Conservation (phyloP, 2,329 filamentous ascomycete genomes). For the Polychaeton citri region DNA sequence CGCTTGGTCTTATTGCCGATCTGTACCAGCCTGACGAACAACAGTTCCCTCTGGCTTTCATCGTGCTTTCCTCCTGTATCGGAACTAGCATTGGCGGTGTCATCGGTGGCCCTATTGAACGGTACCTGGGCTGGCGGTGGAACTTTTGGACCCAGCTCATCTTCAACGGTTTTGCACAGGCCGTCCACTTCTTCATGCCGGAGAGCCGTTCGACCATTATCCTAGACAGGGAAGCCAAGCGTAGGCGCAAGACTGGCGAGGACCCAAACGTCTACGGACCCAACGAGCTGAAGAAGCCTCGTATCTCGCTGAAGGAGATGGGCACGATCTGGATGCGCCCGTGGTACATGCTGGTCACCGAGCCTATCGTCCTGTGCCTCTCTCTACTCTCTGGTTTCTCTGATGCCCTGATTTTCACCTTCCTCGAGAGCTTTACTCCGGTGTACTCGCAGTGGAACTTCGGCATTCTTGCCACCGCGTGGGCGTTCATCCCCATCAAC, state of each 20-base stretch:
- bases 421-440: constrained; percentile 54
- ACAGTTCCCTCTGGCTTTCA: constrained; percentile 44
- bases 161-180: constrained; percentile 55
- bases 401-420: constrained; percentile 63
- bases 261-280: constrained; percentile 51
- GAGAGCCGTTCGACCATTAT: constrained; percentile 65
- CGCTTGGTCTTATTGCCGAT: constrained; percentile 50
- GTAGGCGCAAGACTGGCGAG: constrained; percentile 47
- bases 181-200: constrained; percentile 52
- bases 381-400: constrained; percentile 58
- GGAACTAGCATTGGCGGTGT: constrained; percentile 9
- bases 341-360: constrained; percentile 59
- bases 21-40: constrained; percentile 44
- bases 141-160: constrained; percentile 76
- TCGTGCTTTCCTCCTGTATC: constrained; percentile 24
- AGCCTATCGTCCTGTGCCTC: constrained; percentile 56
- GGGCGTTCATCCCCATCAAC: constrained; percentile 43
- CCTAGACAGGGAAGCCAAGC: constrained; percentile 63
- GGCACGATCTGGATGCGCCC: constrained; percentile 44
- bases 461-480: constrained; percentile 38
- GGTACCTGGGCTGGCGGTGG: constrained; percentile 55
- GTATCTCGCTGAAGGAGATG: constrained; percentile 27
- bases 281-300: constrained; percentile 47
- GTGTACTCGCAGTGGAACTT: constrained; percentile 56
- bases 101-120: constrained; percentile 9